These are phyloP conservation scores for Eudorina sp. DNA, from an alignment of 139 green algal genomes.

Conservation along the genomic window DNA sequence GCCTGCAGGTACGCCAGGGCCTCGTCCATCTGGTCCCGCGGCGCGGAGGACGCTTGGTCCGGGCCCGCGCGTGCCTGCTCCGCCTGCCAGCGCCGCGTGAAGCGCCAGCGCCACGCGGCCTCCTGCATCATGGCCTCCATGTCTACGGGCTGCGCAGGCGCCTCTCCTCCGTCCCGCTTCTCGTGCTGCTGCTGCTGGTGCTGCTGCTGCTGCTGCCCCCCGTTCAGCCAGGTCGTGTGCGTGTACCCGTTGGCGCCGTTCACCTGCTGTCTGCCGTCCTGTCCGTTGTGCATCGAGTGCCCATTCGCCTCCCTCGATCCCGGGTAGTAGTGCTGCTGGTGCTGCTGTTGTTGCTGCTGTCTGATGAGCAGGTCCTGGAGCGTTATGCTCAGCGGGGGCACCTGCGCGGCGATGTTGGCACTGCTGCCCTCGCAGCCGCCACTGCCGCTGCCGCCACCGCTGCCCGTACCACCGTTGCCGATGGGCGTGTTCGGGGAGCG, in stretches of 20 bases:
- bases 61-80: slow-evolving; percentile 59
- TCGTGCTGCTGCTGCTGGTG: neutral
- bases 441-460: neutral
- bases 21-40: slow-evolving; percentile 61
- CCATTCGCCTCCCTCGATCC: too few species aligned
- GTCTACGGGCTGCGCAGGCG: too few species aligned
- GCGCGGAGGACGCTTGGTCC: neutral
- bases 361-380: slow-evolving; percentile 2
- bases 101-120: slow-evolving; percentile 70
- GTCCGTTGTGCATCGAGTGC: too few species aligned
- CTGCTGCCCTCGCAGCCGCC: neutral
- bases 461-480: neutral
- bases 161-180: too few species aligned
- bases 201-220: neutral
- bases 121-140: slow-evolving; percentile 51
- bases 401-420: neutral
- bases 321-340: slow-evolving; percentile 20
- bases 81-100: slow-evolving; percentile 66
- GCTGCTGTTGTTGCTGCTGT: slow-evolving; percentile 7
- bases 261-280: too few species aligned
- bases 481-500: neutral
- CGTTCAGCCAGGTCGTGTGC: too few species aligned
- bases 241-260: too few species aligned
- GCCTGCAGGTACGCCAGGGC: slow-evolving; percentile 62
- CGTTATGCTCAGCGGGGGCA: neutral